A percentile compares a stretch with the other conserved stretches of the same genome.
These are phyloP conservation scores for Claviceps arundinis DNA, from an alignment of 2,329 filamentous ascomycete genomes.

Conservation along the genomic window DNA sequence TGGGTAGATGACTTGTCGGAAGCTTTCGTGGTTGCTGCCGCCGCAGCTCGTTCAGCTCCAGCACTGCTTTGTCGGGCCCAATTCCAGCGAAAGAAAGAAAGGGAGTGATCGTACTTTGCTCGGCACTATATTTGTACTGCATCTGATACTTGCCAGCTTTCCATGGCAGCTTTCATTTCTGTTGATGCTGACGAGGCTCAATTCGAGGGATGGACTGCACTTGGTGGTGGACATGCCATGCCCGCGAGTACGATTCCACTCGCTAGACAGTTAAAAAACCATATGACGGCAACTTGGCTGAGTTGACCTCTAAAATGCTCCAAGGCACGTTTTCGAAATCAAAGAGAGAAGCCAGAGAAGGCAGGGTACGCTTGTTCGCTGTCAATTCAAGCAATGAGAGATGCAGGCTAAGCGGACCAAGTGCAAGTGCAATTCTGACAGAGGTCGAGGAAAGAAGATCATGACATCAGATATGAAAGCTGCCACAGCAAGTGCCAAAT, in stretches of 20 bases:
- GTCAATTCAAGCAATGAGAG: not conserved
- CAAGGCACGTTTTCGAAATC: not conserved
- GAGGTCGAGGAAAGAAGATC: not conserved
- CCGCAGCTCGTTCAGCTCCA: too few species aligned
- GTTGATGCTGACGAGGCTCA: constrained; percentile 6
- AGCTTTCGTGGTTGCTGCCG: too few species aligned
- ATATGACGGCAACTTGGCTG: not conserved
- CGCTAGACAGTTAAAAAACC: not conserved
- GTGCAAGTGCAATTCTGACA: not conserved
- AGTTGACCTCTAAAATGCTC: not conserved
- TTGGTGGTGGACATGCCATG: constrained; percentile 10
- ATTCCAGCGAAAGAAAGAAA: too few species aligned
- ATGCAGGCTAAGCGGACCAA: not conserved
- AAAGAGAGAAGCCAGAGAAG: not conserved
- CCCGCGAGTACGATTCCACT: constrained; percentile 9
- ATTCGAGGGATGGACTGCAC: constrained; percentile 5
- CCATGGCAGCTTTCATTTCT: too few species aligned
- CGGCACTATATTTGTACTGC: too few species aligned
- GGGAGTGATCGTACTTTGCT: too few species aligned
- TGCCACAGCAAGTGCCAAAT: not conserved
- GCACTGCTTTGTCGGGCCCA: too few species aligned
- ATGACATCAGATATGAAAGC: not conserved
- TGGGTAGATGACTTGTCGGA: not conserved
- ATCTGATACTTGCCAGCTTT: too few species aligned
- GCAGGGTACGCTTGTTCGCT: not conserved